These are phyloP conservation scores for Corinectria fuckeliana DNA, from an alignment of 2,329 filamentous ascomycete species.

Conservation along the genomic window DNA sequence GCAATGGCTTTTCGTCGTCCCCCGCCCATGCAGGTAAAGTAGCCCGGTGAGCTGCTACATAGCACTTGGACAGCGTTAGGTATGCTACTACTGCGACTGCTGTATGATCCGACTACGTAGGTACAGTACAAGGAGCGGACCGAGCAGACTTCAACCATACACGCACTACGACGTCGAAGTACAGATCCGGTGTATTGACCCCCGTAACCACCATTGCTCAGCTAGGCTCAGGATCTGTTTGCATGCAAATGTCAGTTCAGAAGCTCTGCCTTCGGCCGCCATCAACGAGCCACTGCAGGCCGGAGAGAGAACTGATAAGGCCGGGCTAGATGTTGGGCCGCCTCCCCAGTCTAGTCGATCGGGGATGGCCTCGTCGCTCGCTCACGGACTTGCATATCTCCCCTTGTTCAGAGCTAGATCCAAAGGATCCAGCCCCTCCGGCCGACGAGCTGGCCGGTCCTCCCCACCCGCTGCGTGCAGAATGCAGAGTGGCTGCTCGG, in stretches of 20 bases:
- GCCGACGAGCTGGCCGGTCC: constrained; percentile 25
- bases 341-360: constrained; percentile 21
- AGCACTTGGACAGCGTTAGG: constrained; percentile 20
- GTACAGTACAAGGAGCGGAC: constrained; percentile 12
- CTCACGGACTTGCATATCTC: constrained; percentile 30
- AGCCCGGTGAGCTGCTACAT: constrained; percentile 17
- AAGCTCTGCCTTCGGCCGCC: background rate
- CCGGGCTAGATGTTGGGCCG: constrained; percentile 16
- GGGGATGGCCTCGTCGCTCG: constrained; percentile 32
- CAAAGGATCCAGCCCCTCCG: constrained; percentile 24
- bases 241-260: background rate
- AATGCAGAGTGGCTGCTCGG: constrained; percentile 34
- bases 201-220: constrained; percentile 9
- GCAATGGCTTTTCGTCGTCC: constrained; percentile 24
- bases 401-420: constrained; percentile 34
- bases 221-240: constrained; percentile 7
- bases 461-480: constrained; percentile 13
- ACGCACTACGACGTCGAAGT: constrained; percentile 17
- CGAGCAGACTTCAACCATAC: constrained; percentile 16
- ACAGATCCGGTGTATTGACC: constrained; percentile 25
- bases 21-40: constrained; percentile 33
- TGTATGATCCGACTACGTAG: constrained; percentile 25
- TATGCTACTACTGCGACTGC: constrained; percentile 26
- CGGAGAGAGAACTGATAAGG: background rate
- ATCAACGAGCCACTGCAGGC: constrained; percentile 3